Evolutionary conservation across 129 eudicot genomes (phyloP).

Genomic region (Flaveria sonorensis): DNA sequence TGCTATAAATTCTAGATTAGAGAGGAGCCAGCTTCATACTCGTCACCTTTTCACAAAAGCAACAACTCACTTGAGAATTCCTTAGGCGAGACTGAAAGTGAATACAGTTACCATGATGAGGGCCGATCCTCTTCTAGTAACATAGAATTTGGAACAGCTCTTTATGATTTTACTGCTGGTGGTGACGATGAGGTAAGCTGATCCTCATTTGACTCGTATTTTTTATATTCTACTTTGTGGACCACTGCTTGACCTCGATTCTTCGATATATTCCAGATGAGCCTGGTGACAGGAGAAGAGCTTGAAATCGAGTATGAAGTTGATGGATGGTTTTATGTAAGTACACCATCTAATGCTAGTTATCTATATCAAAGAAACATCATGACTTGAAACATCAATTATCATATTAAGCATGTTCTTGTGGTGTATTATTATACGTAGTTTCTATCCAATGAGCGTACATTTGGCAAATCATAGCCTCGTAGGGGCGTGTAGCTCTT

Average conservation of each 20-base stretch:
- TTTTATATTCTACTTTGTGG: not conserved
- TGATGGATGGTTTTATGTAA: constrained; percentile 92
- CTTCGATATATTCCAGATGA: constrained; percentile 47
- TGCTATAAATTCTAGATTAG: constrained; percentile 45
- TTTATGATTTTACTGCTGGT: constrained; percentile 89
- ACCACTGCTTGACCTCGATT: constrained; percentile 1
- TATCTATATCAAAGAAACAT: not conserved
- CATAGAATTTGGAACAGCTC: constrained; percentile 64
- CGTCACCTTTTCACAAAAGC: constrained; percentile 58
- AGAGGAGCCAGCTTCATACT: constrained; percentile 80
- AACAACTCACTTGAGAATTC: constrained; percentile 70
- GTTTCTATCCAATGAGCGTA: not conserved
- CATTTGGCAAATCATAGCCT: not conserved
- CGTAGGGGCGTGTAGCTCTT: not conserved
- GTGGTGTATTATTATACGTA: not conserved
- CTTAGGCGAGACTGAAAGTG: constrained; percentile 57
- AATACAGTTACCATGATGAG: constrained; percentile 51
- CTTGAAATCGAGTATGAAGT: constrained; percentile 82
- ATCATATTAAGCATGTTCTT: constrained; percentile 5
- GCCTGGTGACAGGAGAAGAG: constrained; percentile 77
- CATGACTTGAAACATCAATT: not conserved
- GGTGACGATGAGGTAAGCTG: constrained; percentile 82
- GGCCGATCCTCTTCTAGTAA: constrained; percentile 57
- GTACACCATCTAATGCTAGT: constrained; percentile 31
- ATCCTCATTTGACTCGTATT: not conserved